phyloP scores from a whole-genome alignment of 495 filamentous ascomycete genomes.

The Xylaria palmicola region DNA sequence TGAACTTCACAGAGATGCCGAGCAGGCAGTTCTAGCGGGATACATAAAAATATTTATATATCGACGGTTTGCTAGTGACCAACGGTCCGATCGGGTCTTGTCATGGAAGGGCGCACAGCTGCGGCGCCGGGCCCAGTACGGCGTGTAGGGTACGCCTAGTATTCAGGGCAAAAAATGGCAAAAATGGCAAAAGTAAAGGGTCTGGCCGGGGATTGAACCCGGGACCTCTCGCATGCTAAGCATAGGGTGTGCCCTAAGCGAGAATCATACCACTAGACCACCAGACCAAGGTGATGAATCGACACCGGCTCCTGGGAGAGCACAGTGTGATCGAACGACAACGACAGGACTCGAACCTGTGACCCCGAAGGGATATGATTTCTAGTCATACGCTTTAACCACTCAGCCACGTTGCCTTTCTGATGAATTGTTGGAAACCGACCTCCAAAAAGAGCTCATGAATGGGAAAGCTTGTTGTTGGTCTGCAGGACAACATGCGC shows the following conservation, averaged over 20 bases:
- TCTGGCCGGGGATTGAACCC: slow-evolving; percentile 23
- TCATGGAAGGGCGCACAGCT: slow-evolving; percentile 2
- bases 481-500: too few species aligned
- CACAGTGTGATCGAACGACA: neutral
- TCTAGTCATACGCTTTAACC: slow-evolving; percentile 22
- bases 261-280: slow-evolving; percentile 23
- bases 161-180: neutral
- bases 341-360: slow-evolving; percentile 22
- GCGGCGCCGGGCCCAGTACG: too few species aligned
- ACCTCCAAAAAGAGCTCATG: neutral
- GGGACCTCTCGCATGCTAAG: slow-evolving; percentile 18
- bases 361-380: slow-evolving; percentile 22
- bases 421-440: neutral
- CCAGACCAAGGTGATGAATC: slow-evolving; percentile 3
- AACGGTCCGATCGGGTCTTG: neutral
- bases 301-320: neutral
- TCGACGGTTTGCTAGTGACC: neutral
- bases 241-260: slow-evolving; percentile 20
- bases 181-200: slow-evolving; percentile 3
- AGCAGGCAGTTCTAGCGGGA: too few species aligned
- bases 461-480: neutral
- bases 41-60: too few species aligned
- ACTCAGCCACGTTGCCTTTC: slow-evolving; percentile 20
- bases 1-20: neutral
- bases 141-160: too few species aligned